Conservation (phyloP, 768 basidiomycete species). For the Trametopsis cervina region DNA sequence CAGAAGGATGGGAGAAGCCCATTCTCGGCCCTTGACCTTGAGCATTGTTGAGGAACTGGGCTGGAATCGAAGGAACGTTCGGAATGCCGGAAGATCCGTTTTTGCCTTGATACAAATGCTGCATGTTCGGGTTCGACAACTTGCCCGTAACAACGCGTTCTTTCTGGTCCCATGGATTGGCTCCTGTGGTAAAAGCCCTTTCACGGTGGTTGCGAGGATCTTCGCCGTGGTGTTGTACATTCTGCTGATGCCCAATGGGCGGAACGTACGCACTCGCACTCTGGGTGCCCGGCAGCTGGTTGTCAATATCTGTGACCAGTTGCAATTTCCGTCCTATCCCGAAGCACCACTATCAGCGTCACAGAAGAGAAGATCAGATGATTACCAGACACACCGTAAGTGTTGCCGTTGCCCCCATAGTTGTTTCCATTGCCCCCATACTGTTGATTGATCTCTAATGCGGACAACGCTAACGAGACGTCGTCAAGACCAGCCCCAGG, state of each 20-base stretch:
- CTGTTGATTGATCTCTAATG: constrained; percentile 50
- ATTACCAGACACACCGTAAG: too few relatives aligned
- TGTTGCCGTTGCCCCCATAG: constrained; percentile 32
- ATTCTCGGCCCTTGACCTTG: constrained; percentile 31
- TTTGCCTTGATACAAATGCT: constrained; percentile 45
- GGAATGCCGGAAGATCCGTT: constrained; percentile 35
- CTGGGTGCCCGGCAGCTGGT: constrained; percentile 48
- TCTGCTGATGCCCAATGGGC: constrained; percentile 35
- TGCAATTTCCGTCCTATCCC: constrained; percentile 48
- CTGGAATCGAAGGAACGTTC: constrained; percentile 65
- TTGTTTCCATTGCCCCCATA: constrained; percentile 22
- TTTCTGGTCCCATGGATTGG: constrained; percentile 57
- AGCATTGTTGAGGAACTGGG: constrained; percentile 59
- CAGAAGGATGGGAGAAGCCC: constrained; percentile 13
- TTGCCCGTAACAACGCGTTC: constrained; percentile 51
- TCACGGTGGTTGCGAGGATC: constrained; percentile 22
- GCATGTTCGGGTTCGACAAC: constrained; percentile 63
- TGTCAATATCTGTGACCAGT: constrained; percentile 57
- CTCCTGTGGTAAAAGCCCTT: constrained; percentile 29
- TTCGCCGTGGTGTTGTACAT: constrained; percentile 25
- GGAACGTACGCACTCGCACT: constrained; percentile 41
- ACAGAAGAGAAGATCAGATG: too few relatives aligned
- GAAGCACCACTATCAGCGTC: constrained; percentile 32
- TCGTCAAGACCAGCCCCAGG: constrained; percentile 51
- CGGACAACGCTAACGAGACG: constrained; percentile 65